phyloP scores from a whole-genome alignment of 2,329 filamentous ascomycete species.

The Canariomyces notabilis region DNA sequence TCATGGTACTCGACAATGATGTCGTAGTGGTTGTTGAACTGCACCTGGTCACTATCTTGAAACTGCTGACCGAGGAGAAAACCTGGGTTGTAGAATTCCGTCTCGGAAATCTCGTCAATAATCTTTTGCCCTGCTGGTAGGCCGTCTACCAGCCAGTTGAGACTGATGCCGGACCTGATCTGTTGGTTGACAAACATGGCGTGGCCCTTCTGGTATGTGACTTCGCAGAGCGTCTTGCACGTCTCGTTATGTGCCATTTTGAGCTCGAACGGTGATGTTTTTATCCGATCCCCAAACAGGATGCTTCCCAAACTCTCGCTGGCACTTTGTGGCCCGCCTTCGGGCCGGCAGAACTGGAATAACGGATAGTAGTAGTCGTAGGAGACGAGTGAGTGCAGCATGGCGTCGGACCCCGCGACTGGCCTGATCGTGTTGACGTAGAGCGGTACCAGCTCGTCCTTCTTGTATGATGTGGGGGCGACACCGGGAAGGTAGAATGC shows the following conservation, averaged over 20 bases:
- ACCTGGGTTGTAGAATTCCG: conserved; percentile 83
- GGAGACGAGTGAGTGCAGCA: conserved; percentile 85
- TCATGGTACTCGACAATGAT: conserved; percentile 91
- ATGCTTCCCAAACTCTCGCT: conserved; percentile 93
- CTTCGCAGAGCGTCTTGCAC: conserved; percentile 74
- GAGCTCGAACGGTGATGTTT: conserved; percentile 89
- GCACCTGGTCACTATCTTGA: conserved; percentile 49
- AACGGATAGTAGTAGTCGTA: conserved; percentile 92
- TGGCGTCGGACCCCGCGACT: conserved; percentile 68
- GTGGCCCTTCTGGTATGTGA: conserved; percentile 58
- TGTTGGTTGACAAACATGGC: conserved; percentile 76
- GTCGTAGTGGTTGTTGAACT: conserved; percentile 92
- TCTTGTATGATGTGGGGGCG: conserved; percentile 85
- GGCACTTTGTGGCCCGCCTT: conserved; percentile 70
- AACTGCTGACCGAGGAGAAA: conserved; percentile 68
- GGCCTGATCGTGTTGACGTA: conserved; percentile 92
- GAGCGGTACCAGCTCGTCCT: conserved; percentile 73
- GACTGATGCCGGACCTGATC: conserved; percentile 80
- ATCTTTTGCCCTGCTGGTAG: conserved; percentile 84
- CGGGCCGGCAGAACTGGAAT: conserved; percentile 83
- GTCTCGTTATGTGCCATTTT: conserved; percentile 82
- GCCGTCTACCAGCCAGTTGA: conserved; percentile 95
- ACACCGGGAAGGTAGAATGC: conserved; percentile 97
- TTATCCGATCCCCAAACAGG: conserved; percentile 93
- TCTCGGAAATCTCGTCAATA: conserved; percentile 67